Evolutionary conservation across 495 filamentous ascomycete species (phyloP).

Genomic region (Cairneyella variabilis): DNA sequence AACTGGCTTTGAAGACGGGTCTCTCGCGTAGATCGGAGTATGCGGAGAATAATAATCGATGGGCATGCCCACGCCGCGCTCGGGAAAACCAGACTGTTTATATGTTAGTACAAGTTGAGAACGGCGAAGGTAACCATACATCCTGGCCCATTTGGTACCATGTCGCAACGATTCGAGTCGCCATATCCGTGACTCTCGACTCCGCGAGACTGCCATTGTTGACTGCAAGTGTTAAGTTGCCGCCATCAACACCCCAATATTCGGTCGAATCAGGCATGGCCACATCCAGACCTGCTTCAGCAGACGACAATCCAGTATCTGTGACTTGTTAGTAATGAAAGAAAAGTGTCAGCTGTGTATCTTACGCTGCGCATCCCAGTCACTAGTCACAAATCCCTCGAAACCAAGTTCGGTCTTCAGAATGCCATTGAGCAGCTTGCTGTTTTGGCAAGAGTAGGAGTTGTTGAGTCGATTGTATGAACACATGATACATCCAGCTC

Average conservation of each 20-base stretch:
- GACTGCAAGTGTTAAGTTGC: slow-evolving; percentile 40
- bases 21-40: slow-evolving; percentile 43
- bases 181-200: slow-evolving; percentile 23
- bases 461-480: slow-evolving; percentile 67
- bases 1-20: slow-evolving; percentile 34
- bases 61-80: slow-evolving; percentile 40
- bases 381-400: slow-evolving; percentile 62
- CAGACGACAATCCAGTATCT: slow-evolving; percentile 68
- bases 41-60: slow-evolving; percentile 51
- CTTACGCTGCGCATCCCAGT: slow-evolving; percentile 62
- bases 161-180: slow-evolving; percentile 45
- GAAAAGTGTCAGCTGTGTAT: neutral
- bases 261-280: slow-evolving; percentile 71
- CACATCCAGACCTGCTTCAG: slow-evolving; percentile 86
- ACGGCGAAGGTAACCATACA: slow-evolving; percentile 33
- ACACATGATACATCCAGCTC: slow-evolving; percentile 63
- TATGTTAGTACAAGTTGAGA: slow-evolving; percentile 77
- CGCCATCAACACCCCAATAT: slow-evolving; percentile 53
- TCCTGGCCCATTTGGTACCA: slow-evolving; percentile 51
- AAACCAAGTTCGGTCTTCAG: slow-evolving; percentile 67
- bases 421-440: slow-evolving; percentile 55
- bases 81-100: slow-evolving; percentile 46
- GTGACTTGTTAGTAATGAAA: neutral
- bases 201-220: slow-evolving; percentile 45
- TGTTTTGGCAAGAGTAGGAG: slow-evolving; percentile 62